phyloP scores from a whole-genome alignment of 2,329 filamentous ascomycete genomes.

The Didymella pinodella region DNA sequence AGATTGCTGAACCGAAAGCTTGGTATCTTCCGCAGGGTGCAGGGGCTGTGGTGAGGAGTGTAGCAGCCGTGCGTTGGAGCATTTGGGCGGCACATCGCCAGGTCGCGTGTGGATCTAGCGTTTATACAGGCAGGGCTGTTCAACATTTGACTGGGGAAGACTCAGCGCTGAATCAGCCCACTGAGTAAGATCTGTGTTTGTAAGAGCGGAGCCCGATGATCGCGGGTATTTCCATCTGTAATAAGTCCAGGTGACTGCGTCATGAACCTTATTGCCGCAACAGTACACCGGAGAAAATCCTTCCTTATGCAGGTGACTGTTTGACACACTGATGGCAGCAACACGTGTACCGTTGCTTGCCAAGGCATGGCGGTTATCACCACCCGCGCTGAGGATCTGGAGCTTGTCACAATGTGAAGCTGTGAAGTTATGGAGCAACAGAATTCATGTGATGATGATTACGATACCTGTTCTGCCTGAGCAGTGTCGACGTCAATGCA shows the following conservation, averaged over 20 bases:
- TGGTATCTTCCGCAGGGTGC: constrained; percentile 3
- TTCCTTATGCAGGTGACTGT: neutral
- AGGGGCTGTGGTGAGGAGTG: neutral
- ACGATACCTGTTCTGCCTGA: neutral
- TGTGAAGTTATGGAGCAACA: neutral
- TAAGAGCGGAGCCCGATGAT: constrained; percentile 7
- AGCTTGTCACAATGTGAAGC: neutral
- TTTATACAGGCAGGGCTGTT: neutral
- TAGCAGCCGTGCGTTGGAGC: neutral
- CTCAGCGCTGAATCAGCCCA: neutral
- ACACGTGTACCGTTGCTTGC: neutral
- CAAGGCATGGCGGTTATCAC: neutral
- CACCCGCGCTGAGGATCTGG: neutral
- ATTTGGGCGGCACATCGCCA: neutral
- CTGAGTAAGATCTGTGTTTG: constrained; percentile 9
- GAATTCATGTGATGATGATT: neutral
- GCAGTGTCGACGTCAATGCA: neutral
- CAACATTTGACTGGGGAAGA: neutral
- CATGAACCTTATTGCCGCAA: constrained; percentile 11
- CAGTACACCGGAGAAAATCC: neutral
- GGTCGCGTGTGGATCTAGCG: constrained; percentile 4
- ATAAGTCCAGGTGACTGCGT: constrained; percentile 6
- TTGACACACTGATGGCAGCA: neutral
- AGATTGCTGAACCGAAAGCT: constrained; percentile 13
- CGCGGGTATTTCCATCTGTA: constrained; percentile 6